Base-by-base conservation (phyloP, 768 basidiomycete genomes). In the Boletus sp. region DNA sequence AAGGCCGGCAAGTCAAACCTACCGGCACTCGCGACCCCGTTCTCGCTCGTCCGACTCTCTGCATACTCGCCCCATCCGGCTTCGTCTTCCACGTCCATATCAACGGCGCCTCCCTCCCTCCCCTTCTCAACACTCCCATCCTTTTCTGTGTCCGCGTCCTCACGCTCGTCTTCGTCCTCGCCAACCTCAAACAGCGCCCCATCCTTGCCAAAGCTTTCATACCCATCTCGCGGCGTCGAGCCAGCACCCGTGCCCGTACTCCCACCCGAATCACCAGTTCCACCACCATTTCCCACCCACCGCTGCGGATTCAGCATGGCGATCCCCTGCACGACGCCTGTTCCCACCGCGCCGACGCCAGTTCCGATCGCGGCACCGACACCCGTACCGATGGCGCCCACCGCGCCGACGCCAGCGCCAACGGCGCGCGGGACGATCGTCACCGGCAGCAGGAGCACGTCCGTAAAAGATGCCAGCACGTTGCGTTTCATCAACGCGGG, bases 401-500 rank as follows among this genome's bases (percentile, higher is more conserved):
- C 85, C 0, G 66, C 75, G 11, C 87, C 85, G 1, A 89, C 90
- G 0, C 87, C 86, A 4, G 86, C 85, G 18, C 86, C 86, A 5
- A 83, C 81, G 1, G 88, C 85, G 14, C 90, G 85, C 0, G 96
- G 96, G 2, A 98, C 94, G 69, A 98, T 96, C 1, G 95, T 97
- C 17, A 99, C 97, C 0, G 97, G 96, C 0, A 98, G 77, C 0
- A 98, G 77, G 7, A 99, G 84, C 1, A 93, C 82, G 58, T 91
- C 87, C 3, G 91, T 90, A 71, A 99, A 98, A 0, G 93, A 91
- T 0, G 93, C 89, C 1, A 98, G 80, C 8, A 98, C 91, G 63
- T 90, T 97, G 41, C 92, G 86, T 67, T 99, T 99, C 57, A 95
- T 84, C 59, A 85, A 84, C 1, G 93, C 93, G 0, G 96, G 96